Base-by-base conservation (phyloP, 352 stramenopile species). In the Phytophthora melonis region DNA sequence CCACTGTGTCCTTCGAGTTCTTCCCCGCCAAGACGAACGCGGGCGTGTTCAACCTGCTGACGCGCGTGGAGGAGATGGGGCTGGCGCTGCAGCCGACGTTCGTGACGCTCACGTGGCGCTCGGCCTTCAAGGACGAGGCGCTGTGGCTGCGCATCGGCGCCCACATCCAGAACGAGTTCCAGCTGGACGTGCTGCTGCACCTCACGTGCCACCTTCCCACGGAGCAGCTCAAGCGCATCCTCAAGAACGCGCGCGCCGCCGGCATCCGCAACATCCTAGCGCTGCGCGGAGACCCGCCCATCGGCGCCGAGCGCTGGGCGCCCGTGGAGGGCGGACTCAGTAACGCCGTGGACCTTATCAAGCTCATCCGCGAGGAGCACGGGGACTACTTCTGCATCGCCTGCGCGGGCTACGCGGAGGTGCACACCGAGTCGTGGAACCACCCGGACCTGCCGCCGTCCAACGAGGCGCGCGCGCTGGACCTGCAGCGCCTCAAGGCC, bases 231-330 rank as follows among this genome's bases (percentile, higher is more conserved):
- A 87, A 87, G 68, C 61, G 80, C 18, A 86, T 95, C 53, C 75
- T 95, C 21, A 74, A 82, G 61, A 89, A 90, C 60, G 88, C 87
- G 13, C 87, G 86, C 19, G 85, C 84, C 30, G 86, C 85, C 1
- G 88, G 97, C 19, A 99, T 99, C 80, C 89, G 89, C 56, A 99
- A 99, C 86, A 99, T 99, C 77, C 83, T 99, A 25, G 98, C 98
- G 19, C 80, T 99, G 58, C 93, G 98, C 49, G 98, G 98, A 59
- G 97, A 99, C 78, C 97, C 98, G 53, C 94, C 96, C 21, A 95
- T 95, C 58, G 98, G 97, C 61, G 81, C 98, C 63, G 96, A 97
- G 64, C 81, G 81, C 58, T 94, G 87, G 87, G 75, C 89, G 61
- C 78, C 84, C 39, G 85, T 96, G 14, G 92, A 98, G 61, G 95